Evolutionary conservation across 2,329 filamentous ascomycete genomes (phyloP).

Genomic region (Pseudogymnoascus sp.): DNA sequence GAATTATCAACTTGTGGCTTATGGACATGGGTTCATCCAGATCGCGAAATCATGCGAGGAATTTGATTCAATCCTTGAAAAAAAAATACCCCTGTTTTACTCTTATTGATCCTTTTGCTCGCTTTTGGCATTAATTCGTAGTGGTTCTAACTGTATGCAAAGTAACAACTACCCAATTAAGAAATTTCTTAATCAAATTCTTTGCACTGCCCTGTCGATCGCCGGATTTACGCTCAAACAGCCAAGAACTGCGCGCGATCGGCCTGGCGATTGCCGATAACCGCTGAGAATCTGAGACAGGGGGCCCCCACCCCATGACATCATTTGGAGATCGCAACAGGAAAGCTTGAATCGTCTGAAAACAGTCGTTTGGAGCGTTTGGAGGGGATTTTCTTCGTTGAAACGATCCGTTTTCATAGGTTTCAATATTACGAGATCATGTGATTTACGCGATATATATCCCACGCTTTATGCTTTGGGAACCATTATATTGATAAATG

Average conservation of each 20-base stretch:
- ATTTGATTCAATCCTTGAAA: not conserved
- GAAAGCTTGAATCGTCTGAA: conserved; percentile 2
- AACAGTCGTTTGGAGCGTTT: not conserved
- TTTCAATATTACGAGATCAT: not conserved
- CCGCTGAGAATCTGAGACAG: conserved; percentile 3
- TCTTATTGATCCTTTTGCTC: not conserved
- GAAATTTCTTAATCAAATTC: not conserved
- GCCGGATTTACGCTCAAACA: not conserved
- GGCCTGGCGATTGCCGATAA: not conserved
- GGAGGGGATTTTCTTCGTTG: not conserved
- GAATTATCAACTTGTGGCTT: not conserved
- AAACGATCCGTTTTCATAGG: not conserved
- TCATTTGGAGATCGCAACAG: not conserved
- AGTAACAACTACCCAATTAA: not conserved
- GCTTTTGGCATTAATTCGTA: not conserved
- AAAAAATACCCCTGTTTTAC: not conserved
- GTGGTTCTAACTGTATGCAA: not conserved
- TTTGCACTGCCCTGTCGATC: conserved; percentile 4
- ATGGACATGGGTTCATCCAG: not conserved
- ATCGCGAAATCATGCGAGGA: not conserved
- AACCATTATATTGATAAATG: not conserved
- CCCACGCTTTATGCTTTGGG: not conserved
- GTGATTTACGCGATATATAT: not conserved
- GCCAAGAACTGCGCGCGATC: not conserved
- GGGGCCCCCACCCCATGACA: not conserved